phyloP scores from a whole-genome alignment of 768 basidiomycete species.

The Tylopilus sp. region DNA sequence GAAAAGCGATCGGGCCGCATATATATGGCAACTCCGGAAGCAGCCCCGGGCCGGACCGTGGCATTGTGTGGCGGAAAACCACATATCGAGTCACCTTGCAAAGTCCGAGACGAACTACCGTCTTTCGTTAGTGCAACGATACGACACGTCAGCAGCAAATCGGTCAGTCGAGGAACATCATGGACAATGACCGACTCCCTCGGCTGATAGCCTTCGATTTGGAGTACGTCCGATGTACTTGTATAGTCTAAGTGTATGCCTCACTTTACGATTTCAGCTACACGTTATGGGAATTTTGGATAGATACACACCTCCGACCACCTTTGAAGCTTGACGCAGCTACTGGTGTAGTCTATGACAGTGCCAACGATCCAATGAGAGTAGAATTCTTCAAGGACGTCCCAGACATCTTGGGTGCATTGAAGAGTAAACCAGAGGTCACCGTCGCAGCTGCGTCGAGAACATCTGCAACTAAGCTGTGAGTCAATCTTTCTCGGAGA shows the following conservation, averaged over 20 bases:
- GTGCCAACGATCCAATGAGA: slow-evolving; percentile 13
- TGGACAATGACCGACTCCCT: slow-evolving; percentile 40
- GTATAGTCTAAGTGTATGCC: neutral
- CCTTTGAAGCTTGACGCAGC: slow-evolving; percentile 47
- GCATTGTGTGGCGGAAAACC: too few species aligned
- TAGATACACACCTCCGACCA: slow-evolving; percentile 70
- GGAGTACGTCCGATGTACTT: slow-evolving; percentile 49
- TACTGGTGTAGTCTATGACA: slow-evolving; percentile 26
- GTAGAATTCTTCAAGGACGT: slow-evolving; percentile 79
- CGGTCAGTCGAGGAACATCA: neutral
- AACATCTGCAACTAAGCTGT: slow-evolving; percentile 69
- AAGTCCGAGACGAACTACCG: too few species aligned
- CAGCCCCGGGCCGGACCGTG: too few species aligned
- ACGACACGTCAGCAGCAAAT: neutral
- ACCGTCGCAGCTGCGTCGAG: slow-evolving; percentile 73
- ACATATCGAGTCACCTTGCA: too few species aligned
- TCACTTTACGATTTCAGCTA: slow-evolving; percentile 45
- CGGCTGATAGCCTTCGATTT: slow-evolving; percentile 78
- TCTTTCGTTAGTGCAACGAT: too few species aligned
- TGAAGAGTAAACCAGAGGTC: slow-evolving; percentile 44
- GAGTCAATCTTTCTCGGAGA: slow-evolving; percentile 20
- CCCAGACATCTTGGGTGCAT: slow-evolving; percentile 61
- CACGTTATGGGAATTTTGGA: slow-evolving; percentile 86
- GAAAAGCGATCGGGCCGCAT: too few species aligned
- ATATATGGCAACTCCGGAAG: too few species aligned